These are phyloP conservation scores for Metschnikowia henanensis DNA, from an alignment of 805 yeast genomes.

Conservation along the genomic window DNA sequence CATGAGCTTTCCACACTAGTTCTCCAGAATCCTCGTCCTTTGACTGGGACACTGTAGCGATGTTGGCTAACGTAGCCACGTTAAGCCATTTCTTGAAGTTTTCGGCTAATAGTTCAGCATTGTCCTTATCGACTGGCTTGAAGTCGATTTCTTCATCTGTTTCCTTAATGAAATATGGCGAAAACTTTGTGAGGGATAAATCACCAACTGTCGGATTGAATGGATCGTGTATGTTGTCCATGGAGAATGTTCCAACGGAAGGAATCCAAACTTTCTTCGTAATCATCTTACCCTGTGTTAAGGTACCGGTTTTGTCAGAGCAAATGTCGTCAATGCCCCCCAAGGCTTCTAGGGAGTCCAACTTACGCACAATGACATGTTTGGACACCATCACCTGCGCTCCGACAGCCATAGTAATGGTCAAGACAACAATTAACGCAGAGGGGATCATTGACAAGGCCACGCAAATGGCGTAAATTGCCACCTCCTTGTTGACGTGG, in stretches of 20 bases:
- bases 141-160: conserved; percentile 38
- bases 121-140: conserved; percentile 20
- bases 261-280: conserved; percentile 73
- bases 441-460: conserved; percentile 83
- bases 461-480: conserved; percentile 86
- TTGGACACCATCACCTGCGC: conserved; percentile 70
- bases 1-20: conserved; percentile 25
- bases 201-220: conserved; percentile 63
- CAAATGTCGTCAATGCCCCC: conserved; percentile 81
- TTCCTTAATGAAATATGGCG: conserved; percentile 37
- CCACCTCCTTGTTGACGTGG: conserved; percentile 74
- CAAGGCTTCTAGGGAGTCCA: conserved; percentile 75
- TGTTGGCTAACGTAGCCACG: conserved; percentile 76
- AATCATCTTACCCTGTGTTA: conserved; percentile 80
- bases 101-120: conserved; percentile 21
- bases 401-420: conserved; percentile 86
- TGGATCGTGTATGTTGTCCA: conserved; percentile 57
- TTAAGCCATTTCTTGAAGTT: conserved; percentile 52
- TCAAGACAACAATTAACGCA: conserved; percentile 73
- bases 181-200: conserved; percentile 33
- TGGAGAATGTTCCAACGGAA: conserved; percentile 53
- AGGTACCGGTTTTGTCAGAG: conserved; percentile 82
- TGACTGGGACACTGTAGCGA: conserved; percentile 61
- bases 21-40: conserved; percentile 40
- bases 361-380: conserved; percentile 71